A percentile compares a stretch with the other conserved stretches of the same genome.
Conservation (phyloP, 352 stramenopile genomes). For the Phytophthora kernoviae region DNA sequence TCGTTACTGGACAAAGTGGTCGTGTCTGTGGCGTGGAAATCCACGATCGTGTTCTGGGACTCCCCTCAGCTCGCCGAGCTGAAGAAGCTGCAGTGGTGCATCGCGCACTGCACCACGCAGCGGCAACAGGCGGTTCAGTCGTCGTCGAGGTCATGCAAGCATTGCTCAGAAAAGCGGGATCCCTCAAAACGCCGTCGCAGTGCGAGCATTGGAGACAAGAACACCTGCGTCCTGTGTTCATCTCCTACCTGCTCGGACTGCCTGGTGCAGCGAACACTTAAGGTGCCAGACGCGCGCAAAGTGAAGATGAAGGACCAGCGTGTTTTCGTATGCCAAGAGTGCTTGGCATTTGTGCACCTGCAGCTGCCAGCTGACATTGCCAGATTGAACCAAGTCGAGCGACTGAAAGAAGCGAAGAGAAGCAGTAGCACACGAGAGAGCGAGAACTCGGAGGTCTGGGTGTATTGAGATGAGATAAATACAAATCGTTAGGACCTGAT, state of each 20-base stretch:
- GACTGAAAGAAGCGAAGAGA: too few species aligned
- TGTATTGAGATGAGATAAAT: too few species aligned
- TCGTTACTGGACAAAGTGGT: slow-evolving; percentile 15
- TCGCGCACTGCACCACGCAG: background rate
- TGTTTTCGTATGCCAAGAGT: slow-evolving; percentile 15
- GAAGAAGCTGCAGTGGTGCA: slow-evolving; percentile 30
- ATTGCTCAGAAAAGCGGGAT: too few species aligned
- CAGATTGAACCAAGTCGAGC: too few species aligned
- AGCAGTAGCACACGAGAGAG: too few species aligned
- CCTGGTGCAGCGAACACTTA: slow-evolving; percentile 15
- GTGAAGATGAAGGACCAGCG: background rate
- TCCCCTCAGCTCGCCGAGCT: slow-evolving; percentile 14
- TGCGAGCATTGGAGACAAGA: slow-evolving; percentile 4
- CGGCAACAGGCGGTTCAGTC: too few species aligned
- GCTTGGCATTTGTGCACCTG: slow-evolving; percentile 1
- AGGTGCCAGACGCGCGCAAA: slow-evolving; percentile 8
- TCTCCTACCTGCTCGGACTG: slow-evolving; percentile 9
- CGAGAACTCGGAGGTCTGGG: too few species aligned
- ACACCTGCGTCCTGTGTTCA: slow-evolving; percentile 7
- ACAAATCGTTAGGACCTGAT: too few species aligned
- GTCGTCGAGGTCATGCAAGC: too few species aligned
- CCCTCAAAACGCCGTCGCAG: too few species aligned
- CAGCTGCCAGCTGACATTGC: too few species aligned
- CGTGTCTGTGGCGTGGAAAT: slow-evolving; percentile 19
- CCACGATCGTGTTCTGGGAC: slow-evolving; percentile 18